These are phyloP conservation scores for Lophiostoma macrostomum DNA, from an alignment of 495 filamentous ascomycete species.

Conservation along the genomic window DNA sequence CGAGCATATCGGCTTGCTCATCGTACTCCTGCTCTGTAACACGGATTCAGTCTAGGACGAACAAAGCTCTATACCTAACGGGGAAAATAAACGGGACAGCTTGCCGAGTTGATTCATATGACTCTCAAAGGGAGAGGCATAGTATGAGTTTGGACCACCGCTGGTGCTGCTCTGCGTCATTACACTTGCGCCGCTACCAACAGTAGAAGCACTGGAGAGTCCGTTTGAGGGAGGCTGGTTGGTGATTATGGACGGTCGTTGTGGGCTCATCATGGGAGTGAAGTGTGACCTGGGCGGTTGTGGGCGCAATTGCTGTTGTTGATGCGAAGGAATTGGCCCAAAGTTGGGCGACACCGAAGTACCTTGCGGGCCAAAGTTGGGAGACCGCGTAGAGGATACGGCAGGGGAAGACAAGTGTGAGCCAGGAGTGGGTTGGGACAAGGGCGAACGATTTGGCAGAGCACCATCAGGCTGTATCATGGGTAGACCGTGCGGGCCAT, in stretches of 20 bases:
- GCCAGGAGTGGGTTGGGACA: conserved; percentile 75
- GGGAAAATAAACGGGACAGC: conserved; percentile 60
- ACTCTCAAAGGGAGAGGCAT: conserved; percentile 82
- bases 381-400: conserved; percentile 59
- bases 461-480: conserved; percentile 34
- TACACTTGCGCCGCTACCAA: conserved; percentile 35
- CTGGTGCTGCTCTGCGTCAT: conserved; percentile 38
- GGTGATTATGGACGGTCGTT: conserved; percentile 35
- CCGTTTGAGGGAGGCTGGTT: conserved; percentile 34
- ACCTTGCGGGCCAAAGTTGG: conserved; percentile 66
- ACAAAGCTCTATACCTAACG: conserved; percentile 63
- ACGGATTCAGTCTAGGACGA: conserved; percentile 78
- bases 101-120: conserved; percentile 98
- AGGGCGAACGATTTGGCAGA: conserved; percentile 46
- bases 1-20: conserved; percentile 89
- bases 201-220: conserved; percentile 33
- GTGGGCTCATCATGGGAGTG: conserved; percentile 30
- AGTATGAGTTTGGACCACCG: conserved; percentile 51
- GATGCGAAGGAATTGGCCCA: conserved; percentile 54
- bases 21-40: conserved; percentile 98
- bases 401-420: conserved; percentile 77
- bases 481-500: conserved; percentile 34
- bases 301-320: conserved; percentile 42
- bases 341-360: conserved; percentile 63
- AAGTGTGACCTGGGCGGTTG: conserved; percentile 42